Conservation (phyloP, 345 rosid genomes). For the Populus euphratica region DNA sequence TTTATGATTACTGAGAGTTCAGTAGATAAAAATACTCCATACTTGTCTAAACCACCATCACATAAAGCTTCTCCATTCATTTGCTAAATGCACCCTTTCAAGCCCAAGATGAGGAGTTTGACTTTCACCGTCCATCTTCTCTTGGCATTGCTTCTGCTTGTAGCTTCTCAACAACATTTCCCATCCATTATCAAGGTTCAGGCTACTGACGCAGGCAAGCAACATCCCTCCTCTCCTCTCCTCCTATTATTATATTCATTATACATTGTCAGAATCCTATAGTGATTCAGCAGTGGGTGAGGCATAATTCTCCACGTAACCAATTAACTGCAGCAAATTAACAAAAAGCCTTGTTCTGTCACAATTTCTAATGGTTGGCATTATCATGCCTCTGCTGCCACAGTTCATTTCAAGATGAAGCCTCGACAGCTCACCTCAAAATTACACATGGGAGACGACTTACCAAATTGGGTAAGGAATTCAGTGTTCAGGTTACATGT, state of each 20-base stretch:
- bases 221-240: background rate
- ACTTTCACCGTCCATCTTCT: conserved; percentile 25
- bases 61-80: conserved; percentile 10
- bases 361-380: background rate
- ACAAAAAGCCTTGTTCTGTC: background rate
- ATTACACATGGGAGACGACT: conserved; percentile 16
- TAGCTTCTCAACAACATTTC: conserved; percentile 22
- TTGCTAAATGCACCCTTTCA: conserved; percentile 18
- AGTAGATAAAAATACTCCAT: conserved; percentile 25
- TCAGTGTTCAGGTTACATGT: background rate
- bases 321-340: background rate
- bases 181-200: conserved; percentile 27
- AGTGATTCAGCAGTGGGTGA: background rate
- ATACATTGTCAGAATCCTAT: background rate
- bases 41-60: conserved; percentile 17
- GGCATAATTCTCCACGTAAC: background rate
- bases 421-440: conserved; percentile 19
- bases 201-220: conserved; percentile 46
- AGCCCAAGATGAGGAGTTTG: conserved; percentile 35
- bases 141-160: conserved; percentile 37
- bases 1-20: conserved; percentile 34
- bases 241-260: background rate
- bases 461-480: conserved; percentile 36
- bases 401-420: conserved; percentile 35
- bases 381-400: background rate